Conservation (phyloP, 2,329 filamentous ascomycete species). For the Aureobasidium sp. region DNA sequence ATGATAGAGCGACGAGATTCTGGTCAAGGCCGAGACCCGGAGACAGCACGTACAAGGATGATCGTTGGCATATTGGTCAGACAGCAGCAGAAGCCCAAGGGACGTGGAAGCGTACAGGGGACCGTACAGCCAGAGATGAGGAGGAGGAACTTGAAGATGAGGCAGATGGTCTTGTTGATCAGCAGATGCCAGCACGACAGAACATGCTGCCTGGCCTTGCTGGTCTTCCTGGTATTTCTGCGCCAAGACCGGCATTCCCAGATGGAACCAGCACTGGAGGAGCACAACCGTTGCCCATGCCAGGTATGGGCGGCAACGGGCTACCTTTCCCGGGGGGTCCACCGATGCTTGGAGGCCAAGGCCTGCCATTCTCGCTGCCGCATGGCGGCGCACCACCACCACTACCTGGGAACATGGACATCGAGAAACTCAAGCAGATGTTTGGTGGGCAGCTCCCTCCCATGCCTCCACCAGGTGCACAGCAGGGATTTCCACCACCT, state of each 20-base stretch:
- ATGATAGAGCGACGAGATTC: constrained; percentile 93
- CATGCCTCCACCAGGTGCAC: constrained; percentile 21
- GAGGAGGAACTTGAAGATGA: constrained; percentile 94
- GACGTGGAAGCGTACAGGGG: constrained; percentile 89
- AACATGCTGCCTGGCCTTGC: constrained; percentile 59
- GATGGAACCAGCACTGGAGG: constrained; percentile 41
- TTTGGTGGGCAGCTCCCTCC: constrained; percentile 26
- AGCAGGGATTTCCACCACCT: constrained; percentile 21
- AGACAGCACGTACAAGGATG: constrained; percentile 75
- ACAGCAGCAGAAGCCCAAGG: constrained; percentile 87
- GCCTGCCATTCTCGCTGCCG: constrained; percentile 22
- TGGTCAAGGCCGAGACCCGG: constrained; percentile 90
- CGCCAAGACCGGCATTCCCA: constrained; percentile 27
- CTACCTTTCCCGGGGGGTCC: constrained; percentile 25
- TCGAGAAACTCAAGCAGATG: constrained; percentile 27
- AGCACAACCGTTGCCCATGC: constrained; percentile 25
- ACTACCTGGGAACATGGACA: constrained; percentile 26
- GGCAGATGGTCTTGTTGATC: constrained; percentile 84
- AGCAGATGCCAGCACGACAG: constrained; percentile 64
- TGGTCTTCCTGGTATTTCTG: constrained; percentile 43
- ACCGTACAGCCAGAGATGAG: constrained; percentile 81
- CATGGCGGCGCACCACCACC: constrained; percentile 18
- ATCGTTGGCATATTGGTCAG: constrained; percentile 93
- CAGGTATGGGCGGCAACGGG: neutral
- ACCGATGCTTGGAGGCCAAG: constrained; percentile 17